A percentile compares a stretch with the other conserved stretches of the same genome.
These are phyloP conservation scores for Malassezia psittaci DNA, from an alignment of 1,284 basidiomycete species.

Conservation along the genomic window DNA sequence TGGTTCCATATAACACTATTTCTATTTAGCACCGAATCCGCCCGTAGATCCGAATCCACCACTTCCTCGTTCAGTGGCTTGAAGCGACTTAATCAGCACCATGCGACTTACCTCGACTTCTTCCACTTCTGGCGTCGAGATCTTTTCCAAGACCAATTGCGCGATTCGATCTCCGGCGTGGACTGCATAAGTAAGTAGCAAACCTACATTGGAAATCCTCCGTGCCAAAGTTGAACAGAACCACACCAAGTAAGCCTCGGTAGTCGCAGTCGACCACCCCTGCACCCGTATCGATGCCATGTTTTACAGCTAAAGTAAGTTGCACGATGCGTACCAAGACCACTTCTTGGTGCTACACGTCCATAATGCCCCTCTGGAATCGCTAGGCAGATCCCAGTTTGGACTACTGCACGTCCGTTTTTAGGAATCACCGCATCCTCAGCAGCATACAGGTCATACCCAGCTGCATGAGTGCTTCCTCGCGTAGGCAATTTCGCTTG, in stretches of 20 bases:
- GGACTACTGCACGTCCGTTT: constrained; percentile 71
- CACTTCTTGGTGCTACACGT: constrained; percentile 84
- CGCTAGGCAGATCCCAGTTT: constrained; percentile 82
- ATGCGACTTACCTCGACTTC: constrained; percentile 63
- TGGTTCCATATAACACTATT: not conserved
- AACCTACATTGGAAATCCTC: constrained; percentile 60
- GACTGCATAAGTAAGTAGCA: constrained; percentile 53
- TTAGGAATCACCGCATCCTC: constrained; percentile 30
- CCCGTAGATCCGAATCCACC: constrained; percentile 92
- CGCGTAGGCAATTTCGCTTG: constrained; percentile 76
- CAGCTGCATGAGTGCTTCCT: constrained; percentile 74
- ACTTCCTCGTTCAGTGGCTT: constrained; percentile 70
- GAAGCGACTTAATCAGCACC: constrained; percentile 57
- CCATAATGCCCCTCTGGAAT: constrained; percentile 88
- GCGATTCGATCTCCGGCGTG: constrained; percentile 84
- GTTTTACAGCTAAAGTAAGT: constrained; percentile 69
- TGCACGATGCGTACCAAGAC: constrained; percentile 60
- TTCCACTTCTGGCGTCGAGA: constrained; percentile 70
- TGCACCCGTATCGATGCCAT: constrained; percentile 91
- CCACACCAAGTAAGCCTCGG: constrained; percentile 79
- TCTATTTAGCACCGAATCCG: constrained; percentile 28
- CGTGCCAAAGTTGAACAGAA: constrained; percentile 79
- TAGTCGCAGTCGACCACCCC: constrained; percentile 96
- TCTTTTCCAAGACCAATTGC: constrained; percentile 83
- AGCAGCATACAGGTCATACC: constrained; percentile 85